Conservation (phyloP, 306 rosid species). For the Dalbergia cultrata region DNA sequence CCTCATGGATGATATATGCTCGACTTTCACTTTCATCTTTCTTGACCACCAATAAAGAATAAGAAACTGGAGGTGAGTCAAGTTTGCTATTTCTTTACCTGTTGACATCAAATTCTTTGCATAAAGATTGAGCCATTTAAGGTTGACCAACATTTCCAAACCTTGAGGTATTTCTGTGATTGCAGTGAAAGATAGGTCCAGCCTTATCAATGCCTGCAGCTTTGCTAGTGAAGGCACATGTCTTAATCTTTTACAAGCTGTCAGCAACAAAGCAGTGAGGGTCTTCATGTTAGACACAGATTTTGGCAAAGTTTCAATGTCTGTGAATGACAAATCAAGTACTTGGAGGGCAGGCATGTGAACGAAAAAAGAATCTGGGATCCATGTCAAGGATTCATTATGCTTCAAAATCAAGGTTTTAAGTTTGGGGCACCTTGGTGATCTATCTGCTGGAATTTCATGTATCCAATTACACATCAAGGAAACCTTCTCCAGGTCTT, state of each 20-base stretch:
- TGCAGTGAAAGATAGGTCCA: slow-evolving; percentile 19
- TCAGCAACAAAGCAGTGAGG: background rate
- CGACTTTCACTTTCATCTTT: slow-evolving; percentile 22
- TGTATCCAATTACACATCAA: slow-evolving; percentile 32
- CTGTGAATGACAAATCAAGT: slow-evolving; percentile 40
- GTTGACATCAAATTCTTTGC: slow-evolving; percentile 2
- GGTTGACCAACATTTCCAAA: slow-evolving; percentile 37
- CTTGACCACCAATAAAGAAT: background rate
- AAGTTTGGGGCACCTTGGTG: slow-evolving; percentile 43
- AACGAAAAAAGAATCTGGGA: slow-evolving; percentile 34
- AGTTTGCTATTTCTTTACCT: slow-evolving; percentile 3
- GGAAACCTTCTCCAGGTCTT: slow-evolving; percentile 45
- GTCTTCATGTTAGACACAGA: slow-evolving; percentile 30
- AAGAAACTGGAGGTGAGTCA: slow-evolving; percentile 12
- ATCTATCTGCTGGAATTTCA: slow-evolving; percentile 26
- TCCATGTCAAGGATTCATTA: slow-evolving; percentile 1
- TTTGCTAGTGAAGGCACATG: background rate
- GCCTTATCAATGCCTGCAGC: background rate
- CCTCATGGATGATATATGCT: slow-evolving; percentile 16
- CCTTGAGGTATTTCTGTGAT: slow-evolving; percentile 33
- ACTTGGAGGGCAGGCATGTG: slow-evolving; percentile 38
- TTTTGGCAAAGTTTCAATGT: slow-evolving; percentile 32
- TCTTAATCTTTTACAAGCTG: background rate
- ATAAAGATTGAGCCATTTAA: slow-evolving; percentile 38
- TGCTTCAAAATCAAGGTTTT: slow-evolving; percentile 31